phyloP scores from a whole-genome alignment of 116 monocot species.

The Papilionanthe hybrid region DNA sequence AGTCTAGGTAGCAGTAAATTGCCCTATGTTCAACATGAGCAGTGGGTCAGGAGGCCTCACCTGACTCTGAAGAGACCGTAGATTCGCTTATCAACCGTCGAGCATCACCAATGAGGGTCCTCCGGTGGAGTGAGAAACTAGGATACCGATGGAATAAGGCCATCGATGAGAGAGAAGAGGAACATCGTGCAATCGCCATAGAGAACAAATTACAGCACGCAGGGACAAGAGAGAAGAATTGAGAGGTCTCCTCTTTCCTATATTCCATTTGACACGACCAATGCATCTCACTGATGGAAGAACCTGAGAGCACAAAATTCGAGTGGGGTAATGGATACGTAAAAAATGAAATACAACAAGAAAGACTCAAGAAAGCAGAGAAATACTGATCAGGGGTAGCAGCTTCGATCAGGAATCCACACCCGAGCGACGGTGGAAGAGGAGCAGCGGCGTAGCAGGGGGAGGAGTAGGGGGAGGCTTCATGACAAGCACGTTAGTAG shows the following conservation, averaged over 20 bases:
- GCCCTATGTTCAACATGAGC: background rate
- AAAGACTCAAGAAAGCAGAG: too few species aligned
- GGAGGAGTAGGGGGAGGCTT: too few species aligned
- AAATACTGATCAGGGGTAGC: too few species aligned
- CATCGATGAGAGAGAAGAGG: background rate
- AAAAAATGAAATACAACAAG: too few species aligned
- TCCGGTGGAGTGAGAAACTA: background rate
- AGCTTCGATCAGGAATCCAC: too few species aligned
- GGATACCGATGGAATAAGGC: background rate
- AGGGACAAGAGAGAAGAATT: background rate
- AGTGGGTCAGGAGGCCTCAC: background rate
- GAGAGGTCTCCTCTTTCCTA: background rate
- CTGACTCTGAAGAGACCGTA: background rate
- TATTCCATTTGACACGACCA: background rate
- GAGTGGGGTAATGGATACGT: too few species aligned
- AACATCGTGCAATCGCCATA: slow-evolving; percentile 1
- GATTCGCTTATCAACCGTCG: background rate
- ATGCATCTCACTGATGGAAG: too few species aligned
- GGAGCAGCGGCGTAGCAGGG: too few species aligned
- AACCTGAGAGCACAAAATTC: too few species aligned
- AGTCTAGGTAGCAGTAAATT: background rate
- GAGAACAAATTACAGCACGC: background rate
- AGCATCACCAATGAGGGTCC: too few species aligned
- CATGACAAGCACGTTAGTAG: too few species aligned
- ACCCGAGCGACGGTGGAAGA: too few species aligned